Conservation (phyloP, 2,329 filamentous ascomycete genomes). For the Mycosphaerelloides madeirae region DNA sequence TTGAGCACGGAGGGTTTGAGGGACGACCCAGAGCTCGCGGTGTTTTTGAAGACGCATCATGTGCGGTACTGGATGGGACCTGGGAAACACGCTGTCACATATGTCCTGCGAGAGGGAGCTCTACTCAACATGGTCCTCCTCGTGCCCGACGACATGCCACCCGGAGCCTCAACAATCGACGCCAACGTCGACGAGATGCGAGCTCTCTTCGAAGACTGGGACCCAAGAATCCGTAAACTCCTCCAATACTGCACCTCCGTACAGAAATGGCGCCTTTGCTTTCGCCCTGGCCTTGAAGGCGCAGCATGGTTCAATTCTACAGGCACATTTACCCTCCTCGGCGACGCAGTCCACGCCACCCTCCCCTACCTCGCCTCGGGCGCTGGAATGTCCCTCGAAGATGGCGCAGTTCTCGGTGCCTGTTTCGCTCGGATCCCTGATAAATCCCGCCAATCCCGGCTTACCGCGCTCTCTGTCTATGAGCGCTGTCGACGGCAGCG, state of each 20-base stretch:
- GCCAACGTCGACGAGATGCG: conserved; percentile 53
- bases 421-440: conserved; percentile 8
- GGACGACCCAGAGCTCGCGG: conserved; percentile 43
- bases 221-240: conserved; percentile 46
- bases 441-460: conserved; percentile 1
- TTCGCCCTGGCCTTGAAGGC: conserved; percentile 51
- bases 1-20: conserved; percentile 44
- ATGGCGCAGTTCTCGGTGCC: conserved; percentile 52
- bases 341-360: conserved; percentile 61
- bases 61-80: conserved; percentile 53
- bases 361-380: conserved; percentile 58
- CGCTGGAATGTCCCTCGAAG: conserved; percentile 59
- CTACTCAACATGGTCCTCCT: conserved; percentile 51
- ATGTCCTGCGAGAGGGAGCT: conserved; percentile 45
- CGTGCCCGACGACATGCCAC: conserved; percentile 49
- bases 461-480: conserved; percentile 42
- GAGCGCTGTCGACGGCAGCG: conserved; percentile 55
- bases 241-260: conserved; percentile 55
- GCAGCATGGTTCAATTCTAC: conserved; percentile 52
- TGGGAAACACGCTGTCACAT: conserved; percentile 51
- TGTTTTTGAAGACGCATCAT: conserved; percentile 45
- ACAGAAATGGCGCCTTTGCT: conserved; percentile 58
- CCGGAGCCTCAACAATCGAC: conserved; percentile 41
- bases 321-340: conserved; percentile 55
- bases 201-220: conserved; percentile 54